phyloP scores from a whole-genome alignment of 805 yeast genomes.

The Jamesozyma rosinii region DNA sequence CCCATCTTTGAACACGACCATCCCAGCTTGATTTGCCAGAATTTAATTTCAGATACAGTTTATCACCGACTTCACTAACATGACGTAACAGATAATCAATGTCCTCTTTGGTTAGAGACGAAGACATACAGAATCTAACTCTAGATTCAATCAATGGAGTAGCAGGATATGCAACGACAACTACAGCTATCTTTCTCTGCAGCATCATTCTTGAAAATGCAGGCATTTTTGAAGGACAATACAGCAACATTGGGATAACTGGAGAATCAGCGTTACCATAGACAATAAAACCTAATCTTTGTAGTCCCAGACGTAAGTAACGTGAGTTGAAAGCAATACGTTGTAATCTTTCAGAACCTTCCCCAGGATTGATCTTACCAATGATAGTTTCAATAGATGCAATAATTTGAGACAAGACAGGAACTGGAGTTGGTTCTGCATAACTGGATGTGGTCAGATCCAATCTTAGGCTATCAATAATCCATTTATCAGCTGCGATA shows the following conservation, averaged over 20 bases:
- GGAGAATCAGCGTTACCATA: slow-evolving; percentile 96
- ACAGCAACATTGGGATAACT: slow-evolving; percentile 79
- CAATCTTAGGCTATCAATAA: slow-evolving; percentile 67
- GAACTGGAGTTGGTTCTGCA: slow-evolving; percentile 84
- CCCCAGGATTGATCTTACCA: slow-evolving; percentile 83
- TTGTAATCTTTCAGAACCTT: slow-evolving; percentile 82
- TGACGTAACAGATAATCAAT: slow-evolving; percentile 68
- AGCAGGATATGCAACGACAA: slow-evolving; percentile 96
- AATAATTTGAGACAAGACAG: slow-evolving; percentile 80
- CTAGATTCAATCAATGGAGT: slow-evolving; percentile 85
- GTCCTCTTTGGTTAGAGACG: slow-evolving; percentile 90
- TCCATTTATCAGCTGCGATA: slow-evolving; percentile 61
- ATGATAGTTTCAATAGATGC: slow-evolving; percentile 69
- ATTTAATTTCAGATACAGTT: slow-evolving; percentile 62
- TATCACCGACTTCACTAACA: slow-evolving; percentile 71
- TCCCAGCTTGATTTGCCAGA: slow-evolving; percentile 68
- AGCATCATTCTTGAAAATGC: slow-evolving; percentile 78
- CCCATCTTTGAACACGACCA: slow-evolving; percentile 69
- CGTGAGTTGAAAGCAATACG: slow-evolving; percentile 94
- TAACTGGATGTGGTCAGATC: slow-evolving; percentile 65
- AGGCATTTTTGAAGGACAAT: slow-evolving; percentile 91
- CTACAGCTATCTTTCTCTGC: slow-evolving; percentile 79
- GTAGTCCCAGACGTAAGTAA: slow-evolving; percentile 81
- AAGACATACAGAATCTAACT: slow-evolving; percentile 84
- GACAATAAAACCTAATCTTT: slow-evolving; percentile 86